Base-by-base conservation (phyloP, 1,284 basidiomycete species). In the Ganoderma boninense region DNA sequence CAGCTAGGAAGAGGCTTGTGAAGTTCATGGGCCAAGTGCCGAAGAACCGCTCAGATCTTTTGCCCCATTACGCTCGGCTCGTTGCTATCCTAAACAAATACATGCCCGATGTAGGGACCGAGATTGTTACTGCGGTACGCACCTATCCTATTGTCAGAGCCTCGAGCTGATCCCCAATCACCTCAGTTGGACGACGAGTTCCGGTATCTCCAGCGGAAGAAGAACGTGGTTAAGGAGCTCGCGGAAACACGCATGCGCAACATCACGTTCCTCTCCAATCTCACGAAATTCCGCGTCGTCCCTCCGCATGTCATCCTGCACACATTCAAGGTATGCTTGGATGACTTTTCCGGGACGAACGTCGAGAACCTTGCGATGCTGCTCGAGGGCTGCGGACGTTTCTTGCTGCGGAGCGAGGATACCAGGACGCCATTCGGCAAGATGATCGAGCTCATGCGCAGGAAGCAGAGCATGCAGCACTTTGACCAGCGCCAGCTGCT, bases 261-360 rank as follows among this genome's bases (percentile, higher is more conserved):
- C 77, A 89, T 95, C 42, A 88, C 91, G 18, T 99, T 94, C 84
- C 82, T 97, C 67, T 94, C 95, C 3, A 98, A 95, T 80, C 84
- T 99, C 76, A 97, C 97, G 42, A 99, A 99, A 83, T 99, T 99
- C 83, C 87, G 89, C 59, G 91, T 99, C n/a, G 94, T 98, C 8
- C 97, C 96, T 11, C 86, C 93, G 0, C 96, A 99, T 80, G 86
- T 97, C 68, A 97, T 99, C 76, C 85, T 99, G 64, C 97, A 99
- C 80, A 94, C 96, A 73, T 94, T 98, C 85, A 99, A 99, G 88
- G 95, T 97, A 60, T 98, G 96, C 81, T 84, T 99, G 76, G 97
- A 99, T 78, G 97, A 99, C 80, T 97, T 99, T 78, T 92, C 92
- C 5, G 94, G 93, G 0, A 91, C 91, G 42, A 99, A 98, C 78